Evolutionary conservation across 1,284 basidiomycete genomes (phyloP), one percentile per base, ranked within the genome.

Genomic region (Puccinia sorghi): DNA sequence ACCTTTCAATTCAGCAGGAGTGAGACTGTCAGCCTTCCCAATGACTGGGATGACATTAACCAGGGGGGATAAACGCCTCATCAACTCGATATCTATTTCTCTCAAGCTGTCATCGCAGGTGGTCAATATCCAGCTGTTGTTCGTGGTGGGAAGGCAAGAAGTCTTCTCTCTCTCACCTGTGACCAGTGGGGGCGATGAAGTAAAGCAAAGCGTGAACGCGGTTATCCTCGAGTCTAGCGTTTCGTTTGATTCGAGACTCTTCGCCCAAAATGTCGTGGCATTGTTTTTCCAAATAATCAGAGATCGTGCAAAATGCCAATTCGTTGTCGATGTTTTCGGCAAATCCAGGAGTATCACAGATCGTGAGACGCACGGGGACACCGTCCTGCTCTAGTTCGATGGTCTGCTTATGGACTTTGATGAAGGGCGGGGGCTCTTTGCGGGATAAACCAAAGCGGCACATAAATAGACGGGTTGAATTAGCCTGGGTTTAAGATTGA

Each of bases 11-110:
- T 97, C 95, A 80, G 88, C 89, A 4, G 93, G 93, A 20, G 96
- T 98, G 84, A 99, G 87, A 9, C 93, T 91, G 86, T 99, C 97
- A 8, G 95, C 92, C 86, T 99, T 99, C 82, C 97, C 97, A 84
- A 99, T 90, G 83, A 99, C 96, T 78, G 97, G 97, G 82, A 99
- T 99, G 82, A 99, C 97, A 84, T 99, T 99, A 85, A 98, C 97
- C 80, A 94, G 91, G 32, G 94, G 93, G 13, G 95, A 95, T 79
- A 98, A 89, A 81, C 93, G 92, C 81, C 93, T 91, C 95, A 98
- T 98, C 80, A 98, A 88, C 85, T 97, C 97, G 83, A 99, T 99
- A 86, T 99, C 97, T 90, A 99, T 96, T 86, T 99, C 97, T 80
- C 97, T 90, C 83, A 99, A 87, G 39, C 76, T 79, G 46, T 43